Conservation (phyloP, 805 yeast genomes). For the Barnettozyma californica region DNA sequence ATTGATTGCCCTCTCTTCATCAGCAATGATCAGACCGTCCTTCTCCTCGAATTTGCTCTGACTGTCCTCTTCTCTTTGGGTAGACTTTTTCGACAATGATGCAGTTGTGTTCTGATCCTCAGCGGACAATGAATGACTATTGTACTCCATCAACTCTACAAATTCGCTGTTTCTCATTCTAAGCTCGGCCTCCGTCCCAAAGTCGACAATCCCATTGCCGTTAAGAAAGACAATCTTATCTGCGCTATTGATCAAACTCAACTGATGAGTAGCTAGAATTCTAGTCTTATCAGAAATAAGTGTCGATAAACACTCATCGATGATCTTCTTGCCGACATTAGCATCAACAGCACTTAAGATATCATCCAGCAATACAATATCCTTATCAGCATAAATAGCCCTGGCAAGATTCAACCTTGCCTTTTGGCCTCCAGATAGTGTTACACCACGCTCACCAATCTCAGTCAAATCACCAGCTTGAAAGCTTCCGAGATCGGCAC, state of each 20-base stretch:
- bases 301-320: slow-evolving; percentile 59
- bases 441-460: slow-evolving; percentile 81
- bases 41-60: slow-evolving; percentile 9
- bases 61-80: slow-evolving; percentile 1
- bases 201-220: slow-evolving; percentile 51
- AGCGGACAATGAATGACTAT: not conserved
- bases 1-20: slow-evolving; percentile 35
- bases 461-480: slow-evolving; percentile 74
- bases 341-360: slow-evolving; percentile 69
- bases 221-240: slow-evolving; percentile 63
- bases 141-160: slow-evolving; percentile 41
- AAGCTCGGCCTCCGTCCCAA: slow-evolving; percentile 58
- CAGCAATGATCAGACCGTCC: slow-evolving; percentile 14
- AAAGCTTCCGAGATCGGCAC: slow-evolving; percentile 54
- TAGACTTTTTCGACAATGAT: not conserved
- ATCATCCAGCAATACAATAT: slow-evolving; percentile 58
- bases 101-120: not conserved
- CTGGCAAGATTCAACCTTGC: slow-evolving; percentile 63
- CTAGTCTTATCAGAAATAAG: slow-evolving; percentile 53
- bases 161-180: slow-evolving; percentile 40
- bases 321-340: slow-evolving; percentile 70
- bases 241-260: slow-evolving; percentile 60
- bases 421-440: slow-evolving; percentile 72
- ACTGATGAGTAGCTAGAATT: slow-evolving; percentile 77
- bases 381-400: slow-evolving; percentile 59